Conservation (phyloP, 2,329 filamentous ascomycete genomes). For the Colletotrichum sp. region DNA sequence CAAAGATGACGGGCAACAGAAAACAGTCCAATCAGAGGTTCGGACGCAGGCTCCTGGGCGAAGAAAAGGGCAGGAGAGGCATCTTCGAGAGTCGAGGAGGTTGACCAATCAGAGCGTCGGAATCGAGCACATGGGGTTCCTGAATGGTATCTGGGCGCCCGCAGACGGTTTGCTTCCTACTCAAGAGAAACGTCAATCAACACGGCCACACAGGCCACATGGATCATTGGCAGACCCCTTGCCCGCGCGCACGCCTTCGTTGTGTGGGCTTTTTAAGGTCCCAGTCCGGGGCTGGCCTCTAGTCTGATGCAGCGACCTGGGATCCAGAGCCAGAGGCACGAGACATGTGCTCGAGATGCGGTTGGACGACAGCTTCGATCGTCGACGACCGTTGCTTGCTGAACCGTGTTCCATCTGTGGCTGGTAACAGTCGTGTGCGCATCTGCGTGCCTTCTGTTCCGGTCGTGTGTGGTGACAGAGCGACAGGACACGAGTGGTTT, state of each 20-base stretch:
- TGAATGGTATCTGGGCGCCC: constrained; percentile 12
- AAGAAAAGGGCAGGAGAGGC: constrained; percentile 23
- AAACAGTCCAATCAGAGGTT: constrained; percentile 1
- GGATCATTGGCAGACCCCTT: background rate
- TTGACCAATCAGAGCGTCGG: constrained; percentile 9
- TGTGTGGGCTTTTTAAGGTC: background rate
- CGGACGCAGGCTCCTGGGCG: constrained; percentile 7
- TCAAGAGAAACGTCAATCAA: constrained; percentile 3
- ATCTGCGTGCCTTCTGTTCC: background rate
- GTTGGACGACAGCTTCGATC: background rate
- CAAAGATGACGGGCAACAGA: background rate
- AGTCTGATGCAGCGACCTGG: background rate
- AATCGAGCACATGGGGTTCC: constrained; percentile 20
- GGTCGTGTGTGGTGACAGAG: background rate
- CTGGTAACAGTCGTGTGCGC: background rate
- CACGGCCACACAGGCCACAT: constrained; percentile 6
- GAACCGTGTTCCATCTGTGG: background rate
- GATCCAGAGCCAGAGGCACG: constrained; percentile 3
- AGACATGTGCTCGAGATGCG: constrained; percentile 15
- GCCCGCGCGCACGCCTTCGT: background rate
- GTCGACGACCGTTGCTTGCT: background rate
- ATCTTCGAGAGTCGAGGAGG: background rate
- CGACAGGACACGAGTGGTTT: background rate
- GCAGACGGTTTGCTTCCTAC: background rate
- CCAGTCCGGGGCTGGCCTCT: background rate